Percentiles rank a stretch among this genome's conserved stretches.
Conservation (phyloP, 2,329 filamentous ascomycete genomes). For the Cordyceps cicadae region DNA sequence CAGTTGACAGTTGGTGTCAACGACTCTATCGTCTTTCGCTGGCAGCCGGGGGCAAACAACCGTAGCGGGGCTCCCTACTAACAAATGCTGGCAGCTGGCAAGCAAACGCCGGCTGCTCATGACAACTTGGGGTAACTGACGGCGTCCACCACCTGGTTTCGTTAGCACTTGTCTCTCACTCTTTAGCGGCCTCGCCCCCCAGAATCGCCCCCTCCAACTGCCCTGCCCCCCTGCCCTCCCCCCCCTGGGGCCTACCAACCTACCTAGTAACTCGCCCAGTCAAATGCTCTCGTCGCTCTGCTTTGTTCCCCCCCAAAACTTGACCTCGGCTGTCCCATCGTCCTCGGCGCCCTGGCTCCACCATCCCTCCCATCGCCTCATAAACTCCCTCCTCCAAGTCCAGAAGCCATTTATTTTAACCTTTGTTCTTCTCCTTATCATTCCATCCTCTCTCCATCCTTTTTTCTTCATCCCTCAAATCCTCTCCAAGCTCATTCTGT, state of each 20-base stretch:
- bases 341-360: conserved; percentile 10
- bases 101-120: conserved; percentile 4
- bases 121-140: conserved; percentile 4
- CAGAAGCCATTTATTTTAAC: conserved; percentile 12
- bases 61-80: not conserved
- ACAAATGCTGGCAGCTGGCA: not conserved
- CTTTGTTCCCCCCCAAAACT: not conserved
- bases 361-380: conserved; percentile 9
- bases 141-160: conserved; percentile 1
- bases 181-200: not conserved
- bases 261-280: too few species aligned
- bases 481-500: conserved; percentile 13
- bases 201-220: not conserved
- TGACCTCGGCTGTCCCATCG: conserved; percentile 12
- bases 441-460: conserved; percentile 15
- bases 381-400: conserved; percentile 9
- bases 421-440: conserved; percentile 12
- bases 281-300: not conserved
- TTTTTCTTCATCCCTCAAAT: conserved; percentile 13
- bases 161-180: not conserved
- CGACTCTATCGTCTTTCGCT: not conserved
- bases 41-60: not conserved
- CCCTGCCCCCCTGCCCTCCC: too few species aligned
- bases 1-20: not conserved
- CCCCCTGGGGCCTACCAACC: too few species aligned